Evolutionary conservation across 75 land plant species (phyloP).

Genomic region (Gnetum montanum): DNA sequence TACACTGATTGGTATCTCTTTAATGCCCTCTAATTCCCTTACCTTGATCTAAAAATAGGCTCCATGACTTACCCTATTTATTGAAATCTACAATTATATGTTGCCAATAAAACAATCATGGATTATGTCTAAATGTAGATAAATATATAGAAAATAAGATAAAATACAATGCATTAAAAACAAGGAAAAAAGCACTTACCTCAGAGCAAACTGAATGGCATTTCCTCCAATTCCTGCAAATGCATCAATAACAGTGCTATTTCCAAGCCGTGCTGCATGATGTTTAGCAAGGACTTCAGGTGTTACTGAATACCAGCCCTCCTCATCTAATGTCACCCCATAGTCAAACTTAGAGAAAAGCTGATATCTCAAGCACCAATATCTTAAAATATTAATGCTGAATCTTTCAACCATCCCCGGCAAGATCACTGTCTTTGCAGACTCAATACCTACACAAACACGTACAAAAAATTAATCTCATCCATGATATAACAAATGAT

Average conservation of each 20-base stretch:
- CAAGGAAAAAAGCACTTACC: slow-evolving; percentile 25
- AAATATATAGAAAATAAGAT: too few relatives aligned
- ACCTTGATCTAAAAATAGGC: too few relatives aligned
- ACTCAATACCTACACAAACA: background rate
- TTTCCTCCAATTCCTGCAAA: slow-evolving; percentile 80
- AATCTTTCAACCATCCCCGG: slow-evolving; percentile 12
- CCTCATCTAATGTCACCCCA: slow-evolving; percentile 68
- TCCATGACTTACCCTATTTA: too few relatives aligned
- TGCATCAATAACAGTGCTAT: slow-evolving; percentile 35
- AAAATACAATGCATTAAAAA: too few relatives aligned
- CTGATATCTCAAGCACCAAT: slow-evolving; percentile 57
- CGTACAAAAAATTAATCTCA: background rate
- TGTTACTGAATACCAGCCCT: slow-evolving; percentile 80
- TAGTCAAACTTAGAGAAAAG: slow-evolving; percentile 54
- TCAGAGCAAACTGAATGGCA: slow-evolving; percentile 68
- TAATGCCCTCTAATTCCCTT: too few relatives aligned
- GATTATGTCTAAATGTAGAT: too few relatives aligned
- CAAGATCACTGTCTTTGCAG: background rate
- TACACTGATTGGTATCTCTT: too few relatives aligned
- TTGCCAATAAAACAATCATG: too few relatives aligned
- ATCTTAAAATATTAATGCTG: slow-evolving; percentile 26
- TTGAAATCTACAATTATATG: too few relatives aligned
- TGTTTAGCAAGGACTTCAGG: slow-evolving; percentile 57
- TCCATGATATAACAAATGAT: too few relatives aligned
- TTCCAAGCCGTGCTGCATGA: slow-evolving; percentile 37